A percentile compares a stretch with the other conserved stretches of the same genome.
phyloP scores from a whole-genome alignment of 352 stramenopile genomes.

The Pythium utonaiense region DNA sequence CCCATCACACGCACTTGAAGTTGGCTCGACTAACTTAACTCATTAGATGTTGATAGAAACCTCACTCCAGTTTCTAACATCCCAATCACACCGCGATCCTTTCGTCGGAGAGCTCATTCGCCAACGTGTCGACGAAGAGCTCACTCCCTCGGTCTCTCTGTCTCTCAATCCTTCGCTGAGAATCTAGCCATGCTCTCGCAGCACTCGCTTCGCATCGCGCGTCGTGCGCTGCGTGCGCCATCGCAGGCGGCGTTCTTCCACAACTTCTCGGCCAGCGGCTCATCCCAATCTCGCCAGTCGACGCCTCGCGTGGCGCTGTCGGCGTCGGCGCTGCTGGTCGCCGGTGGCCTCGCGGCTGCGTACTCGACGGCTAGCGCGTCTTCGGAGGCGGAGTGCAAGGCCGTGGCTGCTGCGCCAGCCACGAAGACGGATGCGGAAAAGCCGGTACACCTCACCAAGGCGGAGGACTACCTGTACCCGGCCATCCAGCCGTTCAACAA shows the following conservation, averaged over 20 bases:
- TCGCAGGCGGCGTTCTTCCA: slow-evolving; percentile 14
- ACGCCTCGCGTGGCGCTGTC: not conserved
- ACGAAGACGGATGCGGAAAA: slow-evolving; percentile 2
- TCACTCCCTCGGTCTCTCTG: too few relatives aligned
- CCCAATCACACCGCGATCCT: slow-evolving; percentile 1
- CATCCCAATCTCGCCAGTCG: not conserved
- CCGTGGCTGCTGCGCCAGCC: not conserved
- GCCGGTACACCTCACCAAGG: slow-evolving; percentile 35
- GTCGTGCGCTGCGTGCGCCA: slow-evolving; percentile 14
- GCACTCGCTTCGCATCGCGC: slow-evolving; percentile 14
- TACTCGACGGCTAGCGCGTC: slow-evolving; percentile 13
- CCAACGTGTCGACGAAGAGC: not conserved
- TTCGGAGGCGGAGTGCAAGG: slow-evolving; percentile 15
- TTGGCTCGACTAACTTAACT: too few relatives aligned
- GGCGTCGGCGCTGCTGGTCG: slow-evolving; percentile 8
- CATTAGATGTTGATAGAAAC: not conserved
- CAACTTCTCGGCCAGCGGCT: not conserved
- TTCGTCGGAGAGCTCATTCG: not conserved
- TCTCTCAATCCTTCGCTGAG: too few relatives aligned
- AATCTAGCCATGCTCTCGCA: slow-evolving; percentile 22
- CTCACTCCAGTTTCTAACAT: not conserved
- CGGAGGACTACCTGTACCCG: slow-evolving; percentile 82
- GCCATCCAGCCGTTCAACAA: slow-evolving; percentile 77
- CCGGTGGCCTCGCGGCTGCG: slow-evolving; percentile 3
- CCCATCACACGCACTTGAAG: too few relatives aligned